Evolutionary conservation across 192 early-diverging fungal genomes (phyloP), one percentile per base, ranked within the genome.

Genomic region (Entophlyctis luteolus): DNA sequence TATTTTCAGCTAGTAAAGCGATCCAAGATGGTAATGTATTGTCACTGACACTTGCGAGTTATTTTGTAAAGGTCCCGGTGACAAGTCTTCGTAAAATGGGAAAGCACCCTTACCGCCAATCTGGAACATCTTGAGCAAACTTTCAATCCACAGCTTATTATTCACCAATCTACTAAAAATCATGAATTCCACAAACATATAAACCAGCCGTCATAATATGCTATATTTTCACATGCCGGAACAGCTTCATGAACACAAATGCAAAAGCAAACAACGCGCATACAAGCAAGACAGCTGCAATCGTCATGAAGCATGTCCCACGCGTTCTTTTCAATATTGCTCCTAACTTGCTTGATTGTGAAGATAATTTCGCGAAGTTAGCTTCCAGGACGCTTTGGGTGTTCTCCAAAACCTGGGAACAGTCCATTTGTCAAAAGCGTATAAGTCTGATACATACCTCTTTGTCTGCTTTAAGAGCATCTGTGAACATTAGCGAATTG

Each of bases 181-280:
- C n/a, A n/a, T n/a, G n/a, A n/a, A n/a, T n/a, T n/a, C n/a, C n/a
- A n/a, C n/a, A n/a, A n/a, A n/a, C n/a, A n/a, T n/a, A n/a, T n/a
- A n/a, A n/a, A n/a, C n/a, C n/a, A n/a, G n/a, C n/a, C n/a, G n/a
- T n/a, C n/a, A n/a, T n/a, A n/a, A n/a, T n/a, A n/a, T n/a, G n/a
- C n/a, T n/a, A 52, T 16, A 6, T 16, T 52, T 52, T 52, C 20
- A 56, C 55, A 56, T 14, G 25, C 31, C 37, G 38, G 29, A 60
- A 60, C 58, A 60, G 58, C 32, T 32, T 38, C 58, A 60, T 60
- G n/a, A 14, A 60, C 12, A 60, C 35, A 46, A 60, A 60, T 18
- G 58, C 39, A 45, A 60, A 60, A 8, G 47, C 32, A 32, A 60
- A 60, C 6, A 60, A 45, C 10, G 47, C 18, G 25, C 58, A 60